phyloP scores from a whole-genome alignment of 371 early-diverging fungal genomes.

The Smittium culicis region DNA sequence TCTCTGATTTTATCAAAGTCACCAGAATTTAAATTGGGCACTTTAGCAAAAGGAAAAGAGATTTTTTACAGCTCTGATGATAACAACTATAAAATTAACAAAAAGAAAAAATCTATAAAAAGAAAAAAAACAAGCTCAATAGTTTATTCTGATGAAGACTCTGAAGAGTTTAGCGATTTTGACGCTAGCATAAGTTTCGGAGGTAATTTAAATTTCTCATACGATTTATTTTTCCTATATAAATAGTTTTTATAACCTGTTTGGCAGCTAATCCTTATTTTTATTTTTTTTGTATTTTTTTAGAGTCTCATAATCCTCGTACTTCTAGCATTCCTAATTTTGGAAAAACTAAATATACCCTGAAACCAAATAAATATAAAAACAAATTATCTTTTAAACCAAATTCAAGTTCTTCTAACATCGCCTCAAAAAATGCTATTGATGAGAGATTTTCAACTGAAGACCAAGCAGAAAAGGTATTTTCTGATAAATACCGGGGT shows the following conservation, averaged over 20 bases:
- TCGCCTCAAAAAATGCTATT: no score
- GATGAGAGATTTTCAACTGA: slow-evolving; percentile 17
- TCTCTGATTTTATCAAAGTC: slow-evolving; percentile 44
- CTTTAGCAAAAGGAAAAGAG: slow-evolving; percentile 4
- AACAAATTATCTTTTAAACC: not conserved
- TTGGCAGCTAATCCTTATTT: no score
- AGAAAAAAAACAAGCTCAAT: not conserved
- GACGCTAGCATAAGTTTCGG: no score
- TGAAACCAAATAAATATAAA: not conserved
- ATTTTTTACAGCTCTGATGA: not conserved
- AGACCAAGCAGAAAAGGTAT: slow-evolving; percentile 22
- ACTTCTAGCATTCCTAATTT: no score
- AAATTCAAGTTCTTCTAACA: no score
- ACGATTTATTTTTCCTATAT: no score
- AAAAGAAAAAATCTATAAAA: not conserved
- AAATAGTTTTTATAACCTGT: no score
- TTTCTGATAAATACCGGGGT: slow-evolving; percentile 22
- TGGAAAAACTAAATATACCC: no score
- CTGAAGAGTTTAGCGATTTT: not conserved
- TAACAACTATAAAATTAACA: not conserved
- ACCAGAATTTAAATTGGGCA: slow-evolving; percentile 16
- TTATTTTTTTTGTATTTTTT: no score
- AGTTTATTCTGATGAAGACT: not conserved
- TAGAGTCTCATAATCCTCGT: no score
- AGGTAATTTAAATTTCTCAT: no score